Percentiles rank a stretch among this genome's conserved stretches.
Evolutionary conservation across 2,329 filamentous ascomycete genomes (phyloP).

Genomic region (Fonsecaea monophora): DNA sequence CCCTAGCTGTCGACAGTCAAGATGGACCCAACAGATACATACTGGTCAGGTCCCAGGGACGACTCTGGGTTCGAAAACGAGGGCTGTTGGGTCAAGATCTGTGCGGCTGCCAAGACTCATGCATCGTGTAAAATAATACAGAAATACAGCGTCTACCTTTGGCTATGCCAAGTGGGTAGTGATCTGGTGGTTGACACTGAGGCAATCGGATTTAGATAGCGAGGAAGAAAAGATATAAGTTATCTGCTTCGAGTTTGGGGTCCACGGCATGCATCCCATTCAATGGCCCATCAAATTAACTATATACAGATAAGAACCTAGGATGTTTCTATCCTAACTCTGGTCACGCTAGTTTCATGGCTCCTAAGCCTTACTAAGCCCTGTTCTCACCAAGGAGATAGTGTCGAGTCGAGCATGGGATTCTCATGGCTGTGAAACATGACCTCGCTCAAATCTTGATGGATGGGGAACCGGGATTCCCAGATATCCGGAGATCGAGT

Average conservation of each 20-base stretch:
- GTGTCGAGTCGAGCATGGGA: background rate
- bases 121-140: no score
- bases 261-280: background rate
- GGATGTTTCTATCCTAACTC: background rate
- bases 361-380: background rate
- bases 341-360: background rate
- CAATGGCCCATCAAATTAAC: background rate
- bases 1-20: no score
- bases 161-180: conserved; percentile 65
- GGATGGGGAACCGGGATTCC: background rate
- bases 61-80: no score
- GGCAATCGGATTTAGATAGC: background rate
- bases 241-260: background rate
- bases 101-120: no score
- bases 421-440: background rate
- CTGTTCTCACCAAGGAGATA: background rate
- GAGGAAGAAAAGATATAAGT: no score
- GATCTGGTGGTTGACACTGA: conserved; percentile 51
- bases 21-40: no score
- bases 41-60: no score
- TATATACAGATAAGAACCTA: background rate
- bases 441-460: no score
- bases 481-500: background rate
- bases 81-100: no score
- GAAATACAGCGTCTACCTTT: no score